Percentiles rank a stretch among this genome's conserved stretches.
phyloP scores from a whole-genome alignment of 148 eudicot genomes.

The Gaultheria prostrata region DNA sequence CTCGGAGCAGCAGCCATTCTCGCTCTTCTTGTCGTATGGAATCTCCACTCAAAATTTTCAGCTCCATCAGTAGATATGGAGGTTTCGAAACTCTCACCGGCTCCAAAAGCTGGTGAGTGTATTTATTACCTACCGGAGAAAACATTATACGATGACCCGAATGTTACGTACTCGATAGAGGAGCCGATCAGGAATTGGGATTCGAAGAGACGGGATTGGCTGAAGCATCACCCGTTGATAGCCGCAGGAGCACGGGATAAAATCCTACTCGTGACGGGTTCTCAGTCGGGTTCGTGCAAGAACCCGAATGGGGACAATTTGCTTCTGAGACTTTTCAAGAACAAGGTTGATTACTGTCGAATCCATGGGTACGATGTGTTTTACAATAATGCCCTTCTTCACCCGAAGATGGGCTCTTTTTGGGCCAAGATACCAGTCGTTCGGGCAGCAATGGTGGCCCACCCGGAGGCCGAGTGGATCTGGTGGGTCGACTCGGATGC shows the following conservation, averaged over 20 bases:
- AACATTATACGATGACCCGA: constrained; percentile 22
- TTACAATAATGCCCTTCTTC: constrained; percentile 31
- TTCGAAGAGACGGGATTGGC: constrained; percentile 29
- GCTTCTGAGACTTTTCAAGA: constrained; percentile 31
- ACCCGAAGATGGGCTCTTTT: constrained; percentile 32
- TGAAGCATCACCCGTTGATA: constrained; percentile 26
- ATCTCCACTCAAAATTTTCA: neutral
- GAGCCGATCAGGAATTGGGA: constrained; percentile 33
- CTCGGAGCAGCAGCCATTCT: neutral
- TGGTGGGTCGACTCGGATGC: constrained; percentile 54
- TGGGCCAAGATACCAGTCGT: constrained; percentile 43
- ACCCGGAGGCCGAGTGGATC: constrained; percentile 55
- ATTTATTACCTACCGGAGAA: neutral
- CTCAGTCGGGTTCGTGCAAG: constrained; percentile 32
- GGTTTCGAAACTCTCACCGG: neutral
- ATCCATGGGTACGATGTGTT: constrained; percentile 35
- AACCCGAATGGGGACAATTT: constrained; percentile 33
- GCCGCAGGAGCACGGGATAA: constrained; percentile 14
- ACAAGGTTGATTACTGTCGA: constrained; percentile 43
- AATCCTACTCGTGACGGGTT: constrained; percentile 29
- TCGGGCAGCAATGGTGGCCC: constrained; percentile 49
- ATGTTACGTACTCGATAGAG: constrained; percentile 11
- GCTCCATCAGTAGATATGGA: neutral
- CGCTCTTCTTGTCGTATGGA: neutral
- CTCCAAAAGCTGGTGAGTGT: neutral